Conservation (phyloP, 2,329 filamentous ascomycete species). For the Botrytis medusae region DNA sequence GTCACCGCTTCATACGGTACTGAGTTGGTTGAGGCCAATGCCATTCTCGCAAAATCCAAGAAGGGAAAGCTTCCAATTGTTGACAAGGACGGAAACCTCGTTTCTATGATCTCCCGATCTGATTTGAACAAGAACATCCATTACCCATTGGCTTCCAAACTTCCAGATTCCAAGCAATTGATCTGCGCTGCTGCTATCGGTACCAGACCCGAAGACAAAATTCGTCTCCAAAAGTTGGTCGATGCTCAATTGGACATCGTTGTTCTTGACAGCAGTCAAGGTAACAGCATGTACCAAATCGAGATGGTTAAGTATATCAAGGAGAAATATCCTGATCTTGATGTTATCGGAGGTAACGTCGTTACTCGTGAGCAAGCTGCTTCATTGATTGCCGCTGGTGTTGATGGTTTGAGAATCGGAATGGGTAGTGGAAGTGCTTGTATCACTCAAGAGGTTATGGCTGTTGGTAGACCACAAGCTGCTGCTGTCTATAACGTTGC, state of each 20-base stretch:
- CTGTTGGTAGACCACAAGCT: constrained; percentile 93
- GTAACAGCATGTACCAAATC: constrained; percentile 97
- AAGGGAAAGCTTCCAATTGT: constrained; percentile 98
- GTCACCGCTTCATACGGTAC: constrained; percentile 84
- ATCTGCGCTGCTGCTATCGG: constrained; percentile 94
- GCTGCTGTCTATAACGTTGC: constrained; percentile 89
- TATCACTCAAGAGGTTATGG: constrained; percentile 99
- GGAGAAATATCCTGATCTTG: constrained; percentile 76
- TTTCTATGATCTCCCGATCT: constrained; percentile 89
- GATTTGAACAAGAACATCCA: constrained; percentile 98
- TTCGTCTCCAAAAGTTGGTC: constrained; percentile 79
- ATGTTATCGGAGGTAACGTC: constrained; percentile 98
- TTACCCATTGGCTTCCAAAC: constrained; percentile 94
- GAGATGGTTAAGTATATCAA: constrained; percentile 99
- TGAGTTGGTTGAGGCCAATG: constrained; percentile 84
- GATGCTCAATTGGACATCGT: constrained; percentile 96
- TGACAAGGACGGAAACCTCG: constrained; percentile 77
- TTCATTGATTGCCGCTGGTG: constrained; percentile 85
- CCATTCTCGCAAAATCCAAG: constrained; percentile 90
- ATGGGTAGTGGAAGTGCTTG: constrained; percentile 98
- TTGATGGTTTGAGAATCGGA: constrained; percentile 94
- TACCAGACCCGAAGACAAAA: constrained; percentile 90
- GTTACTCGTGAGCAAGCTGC: constrained; percentile 97
- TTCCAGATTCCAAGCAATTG: constrained; percentile 95
- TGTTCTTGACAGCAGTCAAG: constrained; percentile 92